Conservation (phyloP, 805 yeast genomes). For the Yamadazyma laniorum region DNA sequence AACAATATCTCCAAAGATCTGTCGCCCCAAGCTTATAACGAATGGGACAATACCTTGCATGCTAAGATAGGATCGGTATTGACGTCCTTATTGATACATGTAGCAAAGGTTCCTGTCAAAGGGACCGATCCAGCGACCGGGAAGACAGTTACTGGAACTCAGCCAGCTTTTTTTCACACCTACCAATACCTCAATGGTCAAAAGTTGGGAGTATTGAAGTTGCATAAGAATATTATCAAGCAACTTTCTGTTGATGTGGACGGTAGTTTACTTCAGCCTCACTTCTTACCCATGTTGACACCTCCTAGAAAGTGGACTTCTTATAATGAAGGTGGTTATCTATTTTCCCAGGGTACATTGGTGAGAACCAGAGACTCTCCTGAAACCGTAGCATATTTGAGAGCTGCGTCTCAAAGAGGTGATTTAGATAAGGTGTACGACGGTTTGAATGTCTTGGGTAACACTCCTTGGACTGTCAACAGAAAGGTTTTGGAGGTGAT, state of each 20-base stretch:
- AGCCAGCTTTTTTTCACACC: constrained; percentile 89
- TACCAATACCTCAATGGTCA: constrained; percentile 80
- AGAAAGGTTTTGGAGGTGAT: constrained; percentile 64
- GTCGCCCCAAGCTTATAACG: constrained; percentile 13
- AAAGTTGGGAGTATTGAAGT: constrained; percentile 74
- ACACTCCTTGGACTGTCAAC: constrained; percentile 92
- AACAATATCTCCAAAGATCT: constrained; percentile 14
- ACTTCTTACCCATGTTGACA: constrained; percentile 86
- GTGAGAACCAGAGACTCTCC: constrained; percentile 82
- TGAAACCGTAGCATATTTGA: constrained; percentile 85
- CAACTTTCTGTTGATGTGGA: constrained; percentile 66
- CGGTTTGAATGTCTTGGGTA: constrained; percentile 84
- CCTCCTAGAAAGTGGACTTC: constrained; percentile 87
- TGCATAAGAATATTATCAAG: constrained; percentile 67
- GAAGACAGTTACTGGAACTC: constrained; percentile 60
- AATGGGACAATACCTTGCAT: constrained; percentile 29
- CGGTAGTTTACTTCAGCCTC: constrained; percentile 74
- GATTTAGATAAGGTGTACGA: constrained; percentile 65
- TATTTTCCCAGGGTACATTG: constrained; percentile 58
- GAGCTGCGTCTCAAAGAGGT: constrained; percentile 74
- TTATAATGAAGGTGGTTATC: constrained; percentile 83
- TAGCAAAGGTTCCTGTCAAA: constrained; percentile 75
- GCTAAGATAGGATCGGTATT: constrained; percentile 81
- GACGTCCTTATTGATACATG: constrained; percentile 70
- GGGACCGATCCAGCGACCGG: constrained; percentile 83